Conservation (phyloP, 495 filamentous ascomycete species). For the Friedmanniomyces simplex region DNA sequence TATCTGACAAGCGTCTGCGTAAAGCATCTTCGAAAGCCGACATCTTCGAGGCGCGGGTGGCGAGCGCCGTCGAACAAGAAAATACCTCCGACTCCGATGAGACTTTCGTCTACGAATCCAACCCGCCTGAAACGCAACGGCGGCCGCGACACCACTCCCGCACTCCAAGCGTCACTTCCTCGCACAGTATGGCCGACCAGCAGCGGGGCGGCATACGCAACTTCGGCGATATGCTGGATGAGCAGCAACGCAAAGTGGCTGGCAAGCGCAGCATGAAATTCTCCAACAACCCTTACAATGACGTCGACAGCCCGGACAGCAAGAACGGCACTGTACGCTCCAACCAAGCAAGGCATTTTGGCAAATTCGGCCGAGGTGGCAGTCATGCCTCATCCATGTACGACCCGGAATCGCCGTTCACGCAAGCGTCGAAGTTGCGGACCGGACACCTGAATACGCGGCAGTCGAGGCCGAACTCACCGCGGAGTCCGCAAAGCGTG, state of each 20-base stretch:
- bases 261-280: conserved; percentile 98
- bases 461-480: conserved; percentile 36
- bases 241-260: conserved; percentile 48
- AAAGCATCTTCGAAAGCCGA: conserved; percentile 91
- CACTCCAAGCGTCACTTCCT: conserved; percentile 89
- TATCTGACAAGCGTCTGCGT: conserved; percentile 23
- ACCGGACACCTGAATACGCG: conserved; percentile 36
- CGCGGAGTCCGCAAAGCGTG: conserved; percentile 21
- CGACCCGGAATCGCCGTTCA: conserved; percentile 21
- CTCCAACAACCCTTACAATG: conserved; percentile 66
- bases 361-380: conserved; percentile 17
- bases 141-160: conserved; percentile 86
- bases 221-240: conserved; percentile 51
- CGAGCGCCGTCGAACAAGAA: conserved; percentile 82
- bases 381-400: conserved; percentile 16
- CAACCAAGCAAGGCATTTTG: conserved; percentile 16
- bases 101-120: conserved; percentile 98
- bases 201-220: conserved; percentile 50
- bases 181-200: conserved; percentile 62
- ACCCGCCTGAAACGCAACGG: conserved; percentile 72
- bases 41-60: conserved; percentile 93
- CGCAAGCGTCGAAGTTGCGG: conserved; percentile 20
- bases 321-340: conserved; percentile 23
- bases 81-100: conserved; percentile 96
- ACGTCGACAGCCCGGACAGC: conserved; percentile 28